Evolutionary conservation across 148 eudicot genomes (phyloP), one percentile per base, ranked within the genome.

Genomic region (Drosera capensis): DNA sequence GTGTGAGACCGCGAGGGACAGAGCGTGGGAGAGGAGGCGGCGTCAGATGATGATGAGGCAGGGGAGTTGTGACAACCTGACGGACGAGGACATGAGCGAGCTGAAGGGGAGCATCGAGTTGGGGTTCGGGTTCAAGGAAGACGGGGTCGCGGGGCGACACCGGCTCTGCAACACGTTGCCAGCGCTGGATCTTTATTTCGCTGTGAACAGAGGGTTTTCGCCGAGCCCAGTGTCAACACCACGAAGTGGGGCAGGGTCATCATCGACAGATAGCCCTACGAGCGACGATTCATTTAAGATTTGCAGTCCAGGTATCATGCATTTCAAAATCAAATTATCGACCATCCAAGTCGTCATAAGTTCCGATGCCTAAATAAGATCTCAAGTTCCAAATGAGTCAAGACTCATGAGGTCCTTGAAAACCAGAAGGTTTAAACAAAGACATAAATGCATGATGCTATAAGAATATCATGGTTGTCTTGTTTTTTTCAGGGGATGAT

Each of bases 61-160:
- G 2, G 45, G 52, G 31, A 40, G 48, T 4, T 3, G 29, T 18
- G 59, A 65, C 19, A 60, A 58, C 23, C 12, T 76, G 42, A 79
- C 88, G 2, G 94, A 86, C 16, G 94, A 72, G 45, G 96, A 82
- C 40, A 56, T 87, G 15, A 54, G 57, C 4, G 96, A 87, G 69
- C 66, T 82, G 11, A 87, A 72, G 49, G 96, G 78, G 0, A 59
- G 78, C 22, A 87, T 87, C 30, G 90, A 87, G 71, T 61, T 87
- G 0, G 96, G 96, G 0, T 87, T 87, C 15, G 94, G 94, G 26
- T 87, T 87, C 59, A 67, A 74, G 25, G 90, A 82, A 48, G 76
- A 74, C n/a, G n/a, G n/a, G n/a, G n/a, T n/a, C n/a, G n/a, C n/a
- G 26, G 69, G 59, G 0, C 77, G 79, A 0, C 82, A 77, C 14